phyloP scores from a whole-genome alignment of 2,329 filamentous ascomycete species.

The Ramularia endophylla region DNA sequence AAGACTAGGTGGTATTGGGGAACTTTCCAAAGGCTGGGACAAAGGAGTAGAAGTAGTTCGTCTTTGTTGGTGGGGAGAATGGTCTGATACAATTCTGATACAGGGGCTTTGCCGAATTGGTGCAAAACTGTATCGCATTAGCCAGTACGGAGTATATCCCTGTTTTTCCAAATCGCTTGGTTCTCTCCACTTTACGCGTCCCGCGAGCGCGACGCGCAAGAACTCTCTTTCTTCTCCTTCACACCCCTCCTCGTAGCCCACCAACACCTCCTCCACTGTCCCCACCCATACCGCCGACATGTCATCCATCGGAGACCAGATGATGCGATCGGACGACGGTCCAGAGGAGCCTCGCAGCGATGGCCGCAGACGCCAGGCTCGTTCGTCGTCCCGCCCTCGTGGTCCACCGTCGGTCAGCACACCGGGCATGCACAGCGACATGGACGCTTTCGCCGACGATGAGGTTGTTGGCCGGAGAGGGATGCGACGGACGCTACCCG shows the following conservation, averaged over 20 bases:
- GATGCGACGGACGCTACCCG: constrained; percentile 40
- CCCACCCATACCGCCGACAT: constrained; percentile 30
- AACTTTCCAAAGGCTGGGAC: too few relatives aligned
- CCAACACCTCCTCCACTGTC: not conserved
- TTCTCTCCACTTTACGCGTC: too few relatives aligned
- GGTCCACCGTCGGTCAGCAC: constrained; percentile 48
- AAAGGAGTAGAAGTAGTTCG: constrained; percentile 8
- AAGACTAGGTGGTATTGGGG: not conserved
- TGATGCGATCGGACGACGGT: constrained; percentile 43
- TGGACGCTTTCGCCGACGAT: constrained; percentile 56
- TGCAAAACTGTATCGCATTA: too few relatives aligned
- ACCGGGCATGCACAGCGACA: constrained; percentile 49
- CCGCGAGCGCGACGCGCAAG: too few relatives aligned
- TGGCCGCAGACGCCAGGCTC: constrained; percentile 30
- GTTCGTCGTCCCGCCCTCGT: constrained; percentile 51
- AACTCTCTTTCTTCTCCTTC: constrained; percentile 2
- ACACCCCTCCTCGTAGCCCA: not conserved
- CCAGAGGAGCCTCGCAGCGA: constrained; percentile 35
- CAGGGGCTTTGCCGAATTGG: too few relatives aligned
- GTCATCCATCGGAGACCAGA: constrained; percentile 48
- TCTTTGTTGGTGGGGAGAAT: constrained; percentile 2
- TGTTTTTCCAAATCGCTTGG: too few relatives aligned
- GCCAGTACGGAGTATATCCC: too few relatives aligned
- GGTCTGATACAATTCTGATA: too few relatives aligned
- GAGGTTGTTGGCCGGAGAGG: constrained; percentile 52